Evolutionary conservation across 208 protist species (phyloP).

Genomic region (Leishmania lainsoni): DNA sequence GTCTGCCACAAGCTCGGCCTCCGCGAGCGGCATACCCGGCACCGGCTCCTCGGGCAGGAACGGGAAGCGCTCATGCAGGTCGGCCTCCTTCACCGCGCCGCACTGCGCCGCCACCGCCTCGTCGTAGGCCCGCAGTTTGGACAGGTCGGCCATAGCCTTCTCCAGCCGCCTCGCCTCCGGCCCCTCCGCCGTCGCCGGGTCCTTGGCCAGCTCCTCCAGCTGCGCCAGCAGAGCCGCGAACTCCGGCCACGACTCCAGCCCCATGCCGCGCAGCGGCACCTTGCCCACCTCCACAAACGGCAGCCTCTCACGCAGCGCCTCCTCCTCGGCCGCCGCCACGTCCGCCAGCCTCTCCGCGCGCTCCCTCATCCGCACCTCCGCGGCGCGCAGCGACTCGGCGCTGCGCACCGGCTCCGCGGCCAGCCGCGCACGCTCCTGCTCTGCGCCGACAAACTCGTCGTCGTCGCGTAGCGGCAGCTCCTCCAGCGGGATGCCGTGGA

Average conservation of each 20-base stretch:
- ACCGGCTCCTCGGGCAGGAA: conserved; percentile 50
- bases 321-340: background rate
- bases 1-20: conserved; percentile 22
- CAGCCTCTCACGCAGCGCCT: conserved; percentile 15
- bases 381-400: background rate
- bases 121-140: background rate
- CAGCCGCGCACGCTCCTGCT: background rate
- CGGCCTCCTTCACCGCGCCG: conserved; percentile 29
- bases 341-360: conserved; percentile 25
- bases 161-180: conserved; percentile 41
- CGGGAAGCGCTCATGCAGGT: conserved; percentile 41
- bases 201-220: conserved; percentile 36
- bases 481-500: background rate
- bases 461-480: background rate
- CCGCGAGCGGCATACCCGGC: conserved; percentile 34
- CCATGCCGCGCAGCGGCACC: conserved; percentile 37
- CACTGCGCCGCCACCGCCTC: conserved; percentile 10
- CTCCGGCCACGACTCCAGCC: conserved; percentile 28
- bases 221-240: conserved; percentile 31
- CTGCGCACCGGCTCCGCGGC: background rate
- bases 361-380: conserved; percentile 32
- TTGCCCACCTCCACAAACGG: background rate
- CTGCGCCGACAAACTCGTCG: background rate
- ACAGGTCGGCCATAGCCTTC: conserved; percentile 41
- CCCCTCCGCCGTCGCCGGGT: conserved; percentile 29